A percentile compares a stretch with the other conserved stretches of the same genome.
Conservation (phyloP, 495 filamentous ascomycete species). For the Thermothielavioides terrestris region DNA sequence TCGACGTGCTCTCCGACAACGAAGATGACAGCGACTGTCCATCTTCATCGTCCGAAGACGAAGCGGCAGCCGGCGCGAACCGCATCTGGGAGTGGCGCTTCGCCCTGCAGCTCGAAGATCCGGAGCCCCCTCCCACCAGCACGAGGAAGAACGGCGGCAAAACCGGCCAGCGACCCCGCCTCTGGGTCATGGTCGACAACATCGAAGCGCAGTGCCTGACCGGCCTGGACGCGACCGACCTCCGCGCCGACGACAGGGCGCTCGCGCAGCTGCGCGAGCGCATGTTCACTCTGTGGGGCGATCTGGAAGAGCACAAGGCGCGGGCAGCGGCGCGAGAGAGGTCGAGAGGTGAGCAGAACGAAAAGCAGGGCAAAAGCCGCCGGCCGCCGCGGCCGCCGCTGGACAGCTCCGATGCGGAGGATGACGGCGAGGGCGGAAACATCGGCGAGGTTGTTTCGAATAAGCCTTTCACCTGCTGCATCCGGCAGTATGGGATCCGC, state of each 20-base stretch:
- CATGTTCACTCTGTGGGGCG: constrained; percentile 77
- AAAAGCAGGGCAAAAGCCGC: background rate
- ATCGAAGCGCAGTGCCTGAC: constrained; percentile 57
- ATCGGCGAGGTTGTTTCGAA: constrained; percentile 23
- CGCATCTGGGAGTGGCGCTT: constrained; percentile 73
- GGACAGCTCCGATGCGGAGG: constrained; percentile 22
- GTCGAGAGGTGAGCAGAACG: background rate
- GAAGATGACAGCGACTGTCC: constrained; percentile 27
- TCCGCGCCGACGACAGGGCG: constrained; percentile 40
- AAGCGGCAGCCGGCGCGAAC: background rate
- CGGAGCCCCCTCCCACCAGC: constrained; percentile 22
- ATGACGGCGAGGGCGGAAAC: constrained; percentile 1
- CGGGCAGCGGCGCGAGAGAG: constrained; percentile 1
- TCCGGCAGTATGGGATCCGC: constrained; percentile 52
- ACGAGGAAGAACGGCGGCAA: background rate
- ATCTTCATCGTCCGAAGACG: constrained; percentile 11
- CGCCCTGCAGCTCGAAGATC: constrained; percentile 60
- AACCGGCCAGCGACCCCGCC: constrained; percentile 21
- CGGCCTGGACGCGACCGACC: constrained; percentile 55
- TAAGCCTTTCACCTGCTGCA: constrained; percentile 52
- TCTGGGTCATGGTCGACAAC: constrained; percentile 62
- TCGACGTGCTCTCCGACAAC: constrained; percentile 37
- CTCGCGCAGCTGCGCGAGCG: constrained; percentile 54
- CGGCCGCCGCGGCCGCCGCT: constrained; percentile 7
- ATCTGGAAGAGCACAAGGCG: constrained; percentile 63